A percentile compares a stretch with the other conserved stretches of the same genome.
phyloP scores from a whole-genome alignment of 192 early-diverging fungal genomes.

The Mortierella alpina region DNA sequence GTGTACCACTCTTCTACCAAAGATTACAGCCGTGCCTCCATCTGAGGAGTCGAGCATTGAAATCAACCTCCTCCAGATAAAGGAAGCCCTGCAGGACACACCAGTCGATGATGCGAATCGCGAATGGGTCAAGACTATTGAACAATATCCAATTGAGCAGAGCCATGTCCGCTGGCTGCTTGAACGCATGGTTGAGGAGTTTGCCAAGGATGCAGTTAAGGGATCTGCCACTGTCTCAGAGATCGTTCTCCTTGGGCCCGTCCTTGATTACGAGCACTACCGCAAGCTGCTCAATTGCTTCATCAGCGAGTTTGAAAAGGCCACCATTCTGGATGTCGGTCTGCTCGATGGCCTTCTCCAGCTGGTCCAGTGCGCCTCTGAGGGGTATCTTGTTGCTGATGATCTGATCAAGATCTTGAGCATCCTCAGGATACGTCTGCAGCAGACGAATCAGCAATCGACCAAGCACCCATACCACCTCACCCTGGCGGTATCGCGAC shows the following conservation, averaged over 20 bases:
- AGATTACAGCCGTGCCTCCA: neutral
- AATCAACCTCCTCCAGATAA: neutral
- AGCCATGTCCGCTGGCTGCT: too few species aligned
- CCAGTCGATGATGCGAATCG: too few species aligned
- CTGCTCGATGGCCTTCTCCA: too few species aligned
- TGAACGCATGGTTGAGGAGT: too few species aligned
- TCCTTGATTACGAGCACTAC: neutral
- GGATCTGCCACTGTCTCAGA: neutral
- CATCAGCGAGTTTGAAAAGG: neutral
- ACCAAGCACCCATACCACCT: neutral
- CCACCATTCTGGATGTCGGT: too few species aligned
- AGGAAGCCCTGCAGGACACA: too few species aligned
- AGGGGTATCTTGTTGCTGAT: neutral
- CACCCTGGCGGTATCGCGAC: too few species aligned
- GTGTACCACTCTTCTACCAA: neutral
- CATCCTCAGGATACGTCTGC: neutral
- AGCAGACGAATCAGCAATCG: neutral
- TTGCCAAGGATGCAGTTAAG: neutral
- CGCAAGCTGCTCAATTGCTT: neutral
- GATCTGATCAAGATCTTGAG: neutral
- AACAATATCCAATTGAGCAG: too few species aligned
- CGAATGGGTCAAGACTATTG: too few species aligned
- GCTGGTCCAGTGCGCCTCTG: too few species aligned
- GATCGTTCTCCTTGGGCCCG: slow-evolving; percentile 2
- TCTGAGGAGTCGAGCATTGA: neutral